Evolutionary conservation across 78 protist genomes (phyloP), one percentile per base, ranked within the genome.

Genomic region (Creolimax fragrantissima): DNA sequence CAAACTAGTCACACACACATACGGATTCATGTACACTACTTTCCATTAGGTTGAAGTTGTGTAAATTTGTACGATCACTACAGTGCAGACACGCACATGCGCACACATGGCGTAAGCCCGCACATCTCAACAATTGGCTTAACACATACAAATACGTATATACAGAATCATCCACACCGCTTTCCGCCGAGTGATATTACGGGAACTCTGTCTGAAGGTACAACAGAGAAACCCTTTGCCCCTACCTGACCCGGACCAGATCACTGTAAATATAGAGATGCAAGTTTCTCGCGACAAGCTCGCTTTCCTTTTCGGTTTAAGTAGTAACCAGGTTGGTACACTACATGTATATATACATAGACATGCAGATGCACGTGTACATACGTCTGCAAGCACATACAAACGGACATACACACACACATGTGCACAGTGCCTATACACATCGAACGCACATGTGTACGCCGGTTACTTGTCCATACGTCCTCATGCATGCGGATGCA

Each of bases 261-360:
- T 90, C 88, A 90, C 92, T 4, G 92, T 90, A 35, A 5, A 45
- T 32, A 90, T 90, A 5, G 92, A 90, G 83, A 90, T 90, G 92
- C 74, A 66, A n/a, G 41, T 90, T 11, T 90, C 92, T 35, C 92
- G 92, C 11, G 92, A 90, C 81, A 44, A 44, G 83, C 17, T 90
- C 4, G 11, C 44, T 11, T 44, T 7, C 2, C 43, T 90, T 35
- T 90, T 90, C 5, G 88, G 83, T 43, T 32, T 90, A 4, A 43
- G 32, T 7, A 42, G 35, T 5, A 83, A 83, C 7, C 86, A 83
- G 86, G 42, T 83, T 17, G 5, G 86, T 24, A 2, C 7, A 5
- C 2, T 83, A 83, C 5, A 83, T 41, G 37, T 41, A 83, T 24
- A 83, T 41, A 83, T 41, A 11, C 86, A 83, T 24, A 11, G 6